Evolutionary conservation across 1,284 basidiomycete species (phyloP).

Genomic region (Melanopsichium pennsylvanicum): DNA sequence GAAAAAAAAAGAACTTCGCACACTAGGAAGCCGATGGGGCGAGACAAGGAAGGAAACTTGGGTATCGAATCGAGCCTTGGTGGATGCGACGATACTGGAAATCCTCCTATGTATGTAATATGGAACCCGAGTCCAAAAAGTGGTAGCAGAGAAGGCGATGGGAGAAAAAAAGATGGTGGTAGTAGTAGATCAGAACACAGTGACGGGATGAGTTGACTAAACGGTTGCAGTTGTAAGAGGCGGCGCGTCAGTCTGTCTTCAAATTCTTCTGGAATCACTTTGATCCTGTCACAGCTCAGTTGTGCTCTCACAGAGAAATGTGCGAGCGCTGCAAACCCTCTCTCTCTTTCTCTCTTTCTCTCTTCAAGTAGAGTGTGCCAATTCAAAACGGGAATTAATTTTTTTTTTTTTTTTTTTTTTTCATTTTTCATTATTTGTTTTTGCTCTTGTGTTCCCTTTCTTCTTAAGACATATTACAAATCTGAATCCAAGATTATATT

Average conservation of each 20-base stretch:
- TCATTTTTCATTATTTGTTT: neutral
- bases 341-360: neutral
- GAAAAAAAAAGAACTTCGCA: conserved; percentile 23
- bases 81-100: conserved; percentile 16
- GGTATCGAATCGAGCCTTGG: conserved; percentile 9
- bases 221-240: no score
- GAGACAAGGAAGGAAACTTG: conserved; percentile 41
- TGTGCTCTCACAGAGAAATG: no score
- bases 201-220: no score
- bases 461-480: neutral
- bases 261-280: no score
- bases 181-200: conserved; percentile 6
- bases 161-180: conserved; percentile 27
- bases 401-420: conserved; percentile 1
- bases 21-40: conserved; percentile 47
- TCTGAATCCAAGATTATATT: neutral
- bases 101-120: conserved; percentile 24
- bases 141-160: conserved; percentile 44
- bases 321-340: no score
- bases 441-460: neutral
- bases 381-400: no score
- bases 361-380: no score
- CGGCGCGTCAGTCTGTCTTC: no score
- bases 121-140: conserved; percentile 1
- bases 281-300: no score